Evolutionary conservation across 73 alveolate genomes (phyloP).

Genomic region (Paramecium caudatum): DNA sequence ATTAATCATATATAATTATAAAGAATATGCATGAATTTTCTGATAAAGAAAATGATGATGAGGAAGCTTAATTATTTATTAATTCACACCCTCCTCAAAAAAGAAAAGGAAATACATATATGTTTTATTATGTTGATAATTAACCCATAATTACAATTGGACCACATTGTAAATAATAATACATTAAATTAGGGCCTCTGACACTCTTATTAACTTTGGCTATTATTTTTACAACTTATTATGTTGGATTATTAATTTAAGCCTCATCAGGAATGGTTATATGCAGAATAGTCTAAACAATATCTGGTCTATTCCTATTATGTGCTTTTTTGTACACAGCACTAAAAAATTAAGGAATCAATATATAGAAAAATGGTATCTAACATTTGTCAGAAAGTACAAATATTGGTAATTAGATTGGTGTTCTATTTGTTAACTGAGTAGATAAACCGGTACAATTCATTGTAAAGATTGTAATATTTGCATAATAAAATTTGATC

Average conservation of each 20-base stretch:
- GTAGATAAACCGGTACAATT: background rate
- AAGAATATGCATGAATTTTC: too few species aligned
- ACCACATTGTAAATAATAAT: slow-evolving; percentile 16
- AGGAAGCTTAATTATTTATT: too few species aligned
- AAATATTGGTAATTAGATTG: background rate
- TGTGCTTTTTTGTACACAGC: background rate
- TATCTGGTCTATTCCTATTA: slow-evolving; percentile 8
- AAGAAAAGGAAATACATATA: background rate
- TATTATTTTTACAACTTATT: slow-evolving; percentile 8
- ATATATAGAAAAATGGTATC: too few species aligned
- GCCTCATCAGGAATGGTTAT: background rate
- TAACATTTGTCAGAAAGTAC: too few species aligned
- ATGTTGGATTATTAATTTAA: background rate
- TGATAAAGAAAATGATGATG: too few species aligned
- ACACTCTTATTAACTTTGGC: background rate
- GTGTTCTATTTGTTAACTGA: background rate
- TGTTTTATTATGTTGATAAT: background rate
- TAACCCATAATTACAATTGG: slow-evolving; percentile 18
- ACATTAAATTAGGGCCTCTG: slow-evolving; percentile 9
- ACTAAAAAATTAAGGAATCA: background rate
- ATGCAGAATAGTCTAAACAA: slow-evolving; percentile 3
- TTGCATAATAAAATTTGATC: slow-evolving; percentile 93
- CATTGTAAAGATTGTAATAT: slow-evolving; percentile 37
- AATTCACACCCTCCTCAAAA: too few species aligned
- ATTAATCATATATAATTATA: too few species aligned